Base-by-base conservation (phyloP, 257 asterid genomes). In the Pogostemon cablin region DNA sequence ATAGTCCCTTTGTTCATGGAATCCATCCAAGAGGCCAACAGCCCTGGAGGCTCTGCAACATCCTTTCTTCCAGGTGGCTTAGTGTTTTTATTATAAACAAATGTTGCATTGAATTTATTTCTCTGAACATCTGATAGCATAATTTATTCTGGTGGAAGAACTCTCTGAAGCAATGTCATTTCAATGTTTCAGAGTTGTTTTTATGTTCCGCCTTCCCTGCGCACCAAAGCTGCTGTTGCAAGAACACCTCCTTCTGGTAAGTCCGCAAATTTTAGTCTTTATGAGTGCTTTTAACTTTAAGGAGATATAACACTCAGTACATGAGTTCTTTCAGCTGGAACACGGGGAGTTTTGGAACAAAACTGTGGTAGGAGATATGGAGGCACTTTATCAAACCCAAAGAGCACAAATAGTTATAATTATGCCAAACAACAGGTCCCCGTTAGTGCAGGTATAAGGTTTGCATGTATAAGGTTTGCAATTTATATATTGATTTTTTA, bases 1-100 rank as follows among this genome's bases (percentile, higher is more conserved):
- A 60, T 56, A 91, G 98, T 85, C 93, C 39, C 95, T 91, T 47
- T 93, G 99, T 71, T 87, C 98, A 3, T 93, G 99, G 99, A 81
- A 93, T 82, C 99, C 99, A 49, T 67, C 85, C 75, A 86, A 84
- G 83, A 86, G 99, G 83, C 99, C 96, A 10, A 84, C 96, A 41
- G 96, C 98, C 44, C 61, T 79, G 43, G 95, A 89, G 82, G 96
- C 85, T 57, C 95, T 93, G 39, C 99, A 93, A 71, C 98, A 93
- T 76, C 96, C 96, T 63, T 93, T 89, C 83, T 91, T 91, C 81
- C 88, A 89, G 96, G 99, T 91, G 53, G 82, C 42, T 11, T 73
- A 7, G 55, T 70, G 59, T 38, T 63, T 48, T 59, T 38, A 25
- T 67, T 60, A 56, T 62, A n/a, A 25, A 25, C 32, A 25, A 41